Evolutionary conservation across 345 rosid species (phyloP).

Genomic region (Draba incana): DNA sequence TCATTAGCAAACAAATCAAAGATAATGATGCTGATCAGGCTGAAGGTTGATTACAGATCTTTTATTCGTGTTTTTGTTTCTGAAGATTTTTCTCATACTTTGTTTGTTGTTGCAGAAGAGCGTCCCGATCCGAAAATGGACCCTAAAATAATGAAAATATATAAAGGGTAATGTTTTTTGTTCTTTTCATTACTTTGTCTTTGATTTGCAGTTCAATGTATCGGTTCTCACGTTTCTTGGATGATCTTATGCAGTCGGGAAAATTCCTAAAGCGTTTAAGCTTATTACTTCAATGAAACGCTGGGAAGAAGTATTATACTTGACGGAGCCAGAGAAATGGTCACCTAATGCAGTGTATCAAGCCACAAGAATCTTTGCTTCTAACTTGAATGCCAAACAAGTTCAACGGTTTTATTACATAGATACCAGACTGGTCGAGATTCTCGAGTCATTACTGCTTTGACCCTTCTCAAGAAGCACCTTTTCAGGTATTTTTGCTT

Average conservation of each 20-base stretch:
- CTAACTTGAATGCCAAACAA: slow-evolving; percentile 68
- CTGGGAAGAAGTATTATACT: slow-evolving; percentile 87
- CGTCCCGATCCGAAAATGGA: slow-evolving; percentile 78
- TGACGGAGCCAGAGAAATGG: slow-evolving; percentile 96
- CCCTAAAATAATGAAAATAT: slow-evolving; percentile 60
- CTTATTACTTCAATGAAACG: slow-evolving; percentile 68
- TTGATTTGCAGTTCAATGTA: not conserved
- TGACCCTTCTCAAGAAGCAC: no score
- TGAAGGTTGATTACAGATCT: slow-evolving; percentile 56
- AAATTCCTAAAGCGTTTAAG: slow-evolving; percentile 86
- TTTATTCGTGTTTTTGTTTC: not conserved
- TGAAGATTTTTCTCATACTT: not conserved
- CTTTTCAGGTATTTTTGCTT: no score
- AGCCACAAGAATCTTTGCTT: slow-evolving; percentile 85
- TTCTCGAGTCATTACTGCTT: no score
- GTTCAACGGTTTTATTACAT: slow-evolving; percentile 77
- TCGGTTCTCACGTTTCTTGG: slow-evolving; percentile 3
- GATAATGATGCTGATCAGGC: slow-evolving; percentile 55
- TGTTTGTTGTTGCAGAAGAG: slow-evolving; percentile 53
- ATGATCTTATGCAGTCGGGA: slow-evolving; percentile 59
- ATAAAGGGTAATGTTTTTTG: slow-evolving; percentile 60
- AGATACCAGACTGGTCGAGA: no score
- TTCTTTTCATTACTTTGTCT: not conserved
- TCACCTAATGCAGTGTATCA: slow-evolving; percentile 92
- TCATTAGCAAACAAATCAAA: slow-evolving; percentile 71